These are phyloP conservation scores for Phytophthora chlamydospora DNA, from an alignment of 352 stramenopile species.

Conservation along the genomic window DNA sequence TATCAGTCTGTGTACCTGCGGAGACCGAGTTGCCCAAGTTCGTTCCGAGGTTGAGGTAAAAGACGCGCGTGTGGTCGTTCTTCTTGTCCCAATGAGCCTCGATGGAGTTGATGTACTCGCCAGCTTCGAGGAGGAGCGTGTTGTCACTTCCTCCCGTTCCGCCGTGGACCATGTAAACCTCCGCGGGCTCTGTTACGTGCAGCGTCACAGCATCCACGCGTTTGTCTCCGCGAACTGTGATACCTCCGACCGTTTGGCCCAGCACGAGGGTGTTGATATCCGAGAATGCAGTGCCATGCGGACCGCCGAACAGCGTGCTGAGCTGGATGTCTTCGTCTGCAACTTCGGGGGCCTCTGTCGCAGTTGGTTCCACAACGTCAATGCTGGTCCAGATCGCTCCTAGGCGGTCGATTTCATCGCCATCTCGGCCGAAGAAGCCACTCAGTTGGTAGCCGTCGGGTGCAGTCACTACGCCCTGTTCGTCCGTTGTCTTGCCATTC, in stretches of 20 bases:
- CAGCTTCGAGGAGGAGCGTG: constrained; percentile 13
- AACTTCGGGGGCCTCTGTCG: constrained; percentile 18
- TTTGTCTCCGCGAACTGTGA: constrained; percentile 24
- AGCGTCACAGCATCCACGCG: constrained; percentile 23
- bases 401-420: constrained; percentile 25
- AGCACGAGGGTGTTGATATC: constrained; percentile 20
- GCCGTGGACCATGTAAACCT: constrained; percentile 19
- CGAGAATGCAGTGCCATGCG: constrained; percentile 21
- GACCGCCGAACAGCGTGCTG: constrained; percentile 15
- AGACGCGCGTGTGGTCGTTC: constrained; percentile 43
- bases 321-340: constrained; percentile 20
- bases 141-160: constrained; percentile 21
- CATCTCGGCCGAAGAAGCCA: constrained; percentile 23
- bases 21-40: constrained; percentile 41
- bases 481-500: constrained; percentile 11
- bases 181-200: constrained; percentile 14
- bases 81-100: constrained; percentile 45
- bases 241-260: constrained; percentile 8
- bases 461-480: constrained; percentile 19
- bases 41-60: constrained; percentile 49
- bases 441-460: constrained; percentile 21
- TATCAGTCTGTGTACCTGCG: constrained; percentile 36
- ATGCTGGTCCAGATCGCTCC: constrained; percentile 25
- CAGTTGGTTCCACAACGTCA: constrained; percentile 5
- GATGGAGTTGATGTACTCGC: constrained; percentile 26